Evolutionary conservation across 169 alveolate species (phyloP).

Genomic region (Plasmodium cynomolgi): DNA sequence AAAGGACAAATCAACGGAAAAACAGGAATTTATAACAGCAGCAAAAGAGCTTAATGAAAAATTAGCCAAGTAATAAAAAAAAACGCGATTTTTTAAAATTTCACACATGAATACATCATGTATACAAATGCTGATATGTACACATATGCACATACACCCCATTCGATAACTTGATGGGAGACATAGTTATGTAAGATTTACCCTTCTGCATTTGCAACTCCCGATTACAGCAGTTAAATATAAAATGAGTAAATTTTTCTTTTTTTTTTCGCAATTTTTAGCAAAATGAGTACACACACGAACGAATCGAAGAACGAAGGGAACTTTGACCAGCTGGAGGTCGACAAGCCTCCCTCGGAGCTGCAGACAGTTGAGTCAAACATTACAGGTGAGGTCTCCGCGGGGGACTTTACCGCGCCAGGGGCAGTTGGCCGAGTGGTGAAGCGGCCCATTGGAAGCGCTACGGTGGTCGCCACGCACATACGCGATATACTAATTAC

Average conservation of each 20-base stretch:
- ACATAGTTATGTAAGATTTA: neutral
- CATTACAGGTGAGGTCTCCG: slow-evolving; percentile 12
- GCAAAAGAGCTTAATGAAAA: slow-evolving; percentile 65
- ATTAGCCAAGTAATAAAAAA: slow-evolving; percentile 48
- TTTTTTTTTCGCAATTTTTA: slow-evolving; percentile 7
- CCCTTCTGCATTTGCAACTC: neutral
- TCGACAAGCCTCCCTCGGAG: neutral
- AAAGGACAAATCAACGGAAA: slow-evolving; percentile 57
- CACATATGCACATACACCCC: neutral
- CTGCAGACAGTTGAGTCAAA: slow-evolving; percentile 19
- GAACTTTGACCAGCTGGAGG: slow-evolving; percentile 11
- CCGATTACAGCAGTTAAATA: neutral
- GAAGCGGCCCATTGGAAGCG: neutral
- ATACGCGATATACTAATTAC: neutral
- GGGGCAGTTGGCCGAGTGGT: neutral
- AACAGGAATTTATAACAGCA: slow-evolving; percentile 69
- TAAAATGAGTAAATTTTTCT: neutral
- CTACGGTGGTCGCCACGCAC: neutral
- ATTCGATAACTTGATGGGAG: slow-evolving; percentile 1
- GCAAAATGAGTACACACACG: slow-evolving; percentile 43
- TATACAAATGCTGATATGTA: neutral
- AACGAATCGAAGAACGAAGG: slow-evolving; percentile 12
- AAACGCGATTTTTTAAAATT: neutral
- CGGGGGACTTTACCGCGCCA: neutral
- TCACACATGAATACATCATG: neutral